Conservation (phyloP, 1,284 basidiomycete genomes). For the Filobasidium uniguttulatum region DNA sequence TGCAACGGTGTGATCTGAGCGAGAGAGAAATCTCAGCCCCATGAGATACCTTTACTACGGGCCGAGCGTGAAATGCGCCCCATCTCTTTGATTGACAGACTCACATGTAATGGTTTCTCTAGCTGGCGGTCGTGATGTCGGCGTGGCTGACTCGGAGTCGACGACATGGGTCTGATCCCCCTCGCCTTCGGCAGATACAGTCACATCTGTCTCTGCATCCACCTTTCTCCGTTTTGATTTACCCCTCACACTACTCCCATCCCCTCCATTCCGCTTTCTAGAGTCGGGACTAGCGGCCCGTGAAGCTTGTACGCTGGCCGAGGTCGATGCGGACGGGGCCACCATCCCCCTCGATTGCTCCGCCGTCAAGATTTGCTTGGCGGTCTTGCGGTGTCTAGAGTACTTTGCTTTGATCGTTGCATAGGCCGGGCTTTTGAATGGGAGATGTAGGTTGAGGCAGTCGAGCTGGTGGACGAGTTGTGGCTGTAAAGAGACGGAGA, state of each 20-base stretch:
- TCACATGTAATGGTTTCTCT: conserved; percentile 36
- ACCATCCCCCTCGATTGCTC: conserved; percentile 30
- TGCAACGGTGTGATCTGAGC: conserved; percentile 33
- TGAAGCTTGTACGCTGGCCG: neutral
- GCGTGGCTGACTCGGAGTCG: conserved; percentile 13
- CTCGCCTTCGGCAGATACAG: neutral
- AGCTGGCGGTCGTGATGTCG: too few relatives aligned
- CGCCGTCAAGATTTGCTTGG: conserved; percentile 34
- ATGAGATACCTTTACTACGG: too few relatives aligned
- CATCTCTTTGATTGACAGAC: too few relatives aligned
- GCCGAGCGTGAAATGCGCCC: neutral
- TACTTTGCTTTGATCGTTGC: conserved; percentile 14
- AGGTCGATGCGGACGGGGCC: conserved; percentile 26
- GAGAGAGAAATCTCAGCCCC: too few relatives aligned
- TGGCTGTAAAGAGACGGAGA: neutral
- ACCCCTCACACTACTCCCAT: neutral
- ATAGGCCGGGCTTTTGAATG: conserved; percentile 25
- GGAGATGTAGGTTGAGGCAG: conserved; percentile 23
- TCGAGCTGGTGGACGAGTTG: conserved; percentile 6
- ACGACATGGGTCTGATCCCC: conserved; percentile 1
- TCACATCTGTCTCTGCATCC: neutral
- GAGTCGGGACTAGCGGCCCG: conserved; percentile 18
- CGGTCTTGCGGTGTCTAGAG: conserved; percentile 24
- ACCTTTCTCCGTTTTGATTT: neutral
- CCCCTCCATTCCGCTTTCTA: conserved; percentile 1